Conservation (phyloP, 2,329 filamentous ascomycete species). For the Colletotrichum tamarilloi region DNA sequence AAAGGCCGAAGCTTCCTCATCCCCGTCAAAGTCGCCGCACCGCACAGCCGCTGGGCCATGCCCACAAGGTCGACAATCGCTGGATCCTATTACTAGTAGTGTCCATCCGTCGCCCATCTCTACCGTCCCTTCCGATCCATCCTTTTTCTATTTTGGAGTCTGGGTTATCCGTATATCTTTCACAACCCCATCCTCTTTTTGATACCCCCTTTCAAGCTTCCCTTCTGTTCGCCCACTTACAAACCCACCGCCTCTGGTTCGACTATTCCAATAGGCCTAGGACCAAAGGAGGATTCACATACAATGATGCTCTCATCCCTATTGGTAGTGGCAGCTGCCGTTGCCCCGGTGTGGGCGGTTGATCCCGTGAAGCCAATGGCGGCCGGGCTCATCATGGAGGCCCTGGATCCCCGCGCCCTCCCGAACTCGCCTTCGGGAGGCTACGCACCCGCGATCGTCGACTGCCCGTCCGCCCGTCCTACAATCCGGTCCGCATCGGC, state of each 20-base stretch:
- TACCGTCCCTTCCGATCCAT: not conserved
- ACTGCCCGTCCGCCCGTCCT: slow-evolving; percentile 78
- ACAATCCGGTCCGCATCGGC: slow-evolving; percentile 71
- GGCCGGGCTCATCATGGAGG: slow-evolving; percentile 16
- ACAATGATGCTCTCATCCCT: slow-evolving; percentile 27
- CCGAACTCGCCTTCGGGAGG: slow-evolving; percentile 60
- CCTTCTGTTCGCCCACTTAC: not conserved
- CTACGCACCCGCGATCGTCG: slow-evolving; percentile 76
- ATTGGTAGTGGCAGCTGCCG: slow-evolving; percentile 14
- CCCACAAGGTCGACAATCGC: not conserved
- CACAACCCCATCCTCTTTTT: not conserved
- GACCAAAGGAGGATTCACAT: not conserved
- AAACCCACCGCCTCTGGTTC: not conserved
- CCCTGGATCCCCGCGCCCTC: slow-evolving; percentile 44
- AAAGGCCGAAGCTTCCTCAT: slow-evolving; percentile 11
- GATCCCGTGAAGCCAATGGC: slow-evolving; percentile 31
- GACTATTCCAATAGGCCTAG: not conserved
- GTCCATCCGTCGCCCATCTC: slow-evolving; percentile 4
- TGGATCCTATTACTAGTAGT: slow-evolving; percentile 24
- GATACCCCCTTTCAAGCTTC: slow-evolving; percentile 1
- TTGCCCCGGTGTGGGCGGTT: slow-evolving; percentile 48
- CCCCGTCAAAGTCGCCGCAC: slow-evolving; percentile 14
- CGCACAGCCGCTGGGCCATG: slow-evolving; percentile 16
- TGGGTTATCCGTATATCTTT: not conserved
- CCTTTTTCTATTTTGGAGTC: not conserved